Evolutionary conservation across 352 stramenopile species (phyloP).

Genomic region (Phytophthora capsici): DNA sequence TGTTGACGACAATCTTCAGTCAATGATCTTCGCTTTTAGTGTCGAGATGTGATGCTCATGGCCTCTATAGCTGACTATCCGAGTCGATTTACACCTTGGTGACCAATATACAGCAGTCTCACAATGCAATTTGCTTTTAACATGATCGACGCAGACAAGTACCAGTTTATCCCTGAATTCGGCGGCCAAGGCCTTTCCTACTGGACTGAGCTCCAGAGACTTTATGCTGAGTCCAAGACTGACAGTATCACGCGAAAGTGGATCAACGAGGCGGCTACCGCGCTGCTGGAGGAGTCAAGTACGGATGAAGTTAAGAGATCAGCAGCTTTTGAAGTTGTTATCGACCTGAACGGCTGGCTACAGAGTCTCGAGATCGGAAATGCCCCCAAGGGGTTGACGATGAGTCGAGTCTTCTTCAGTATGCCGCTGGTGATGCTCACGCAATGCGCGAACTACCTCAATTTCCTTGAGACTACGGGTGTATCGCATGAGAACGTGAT

Average conservation of each 20-base stretch:
- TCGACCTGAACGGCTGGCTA: slow-evolving; percentile 70
- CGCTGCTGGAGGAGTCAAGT: slow-evolving; percentile 59
- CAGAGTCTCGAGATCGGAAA: slow-evolving; percentile 33
- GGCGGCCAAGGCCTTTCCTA: slow-evolving; percentile 76
- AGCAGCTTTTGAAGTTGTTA: slow-evolving; percentile 49
- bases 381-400: slow-evolving; percentile 12
- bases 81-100: not conserved
- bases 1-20: not conserved
- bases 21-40: slow-evolving; percentile 1
- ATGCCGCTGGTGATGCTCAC: slow-evolving; percentile 83
- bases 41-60: not conserved
- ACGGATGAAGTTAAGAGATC: slow-evolving; percentile 45
- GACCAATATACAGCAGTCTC: not conserved
- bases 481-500: slow-evolving; percentile 72
- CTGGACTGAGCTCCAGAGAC: slow-evolving; percentile 61
- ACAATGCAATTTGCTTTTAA: slow-evolving; percentile 1
- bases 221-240: slow-evolving; percentile 50
- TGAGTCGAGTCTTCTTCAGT: slow-evolving; percentile 66
- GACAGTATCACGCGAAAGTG: slow-evolving; percentile 37
- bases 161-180: slow-evolving; percentile 61
- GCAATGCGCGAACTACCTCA: slow-evolving; percentile 81
- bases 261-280: slow-evolving; percentile 53
- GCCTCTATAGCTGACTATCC: not conserved
- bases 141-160: slow-evolving; percentile 27
- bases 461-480: slow-evolving; percentile 59